A percentile compares a stretch with the other conserved stretches of the same genome.
Evolutionary conservation across 2,329 filamentous ascomycete species (phyloP).

Genomic region (Sphaerostilbella broomeana): DNA sequence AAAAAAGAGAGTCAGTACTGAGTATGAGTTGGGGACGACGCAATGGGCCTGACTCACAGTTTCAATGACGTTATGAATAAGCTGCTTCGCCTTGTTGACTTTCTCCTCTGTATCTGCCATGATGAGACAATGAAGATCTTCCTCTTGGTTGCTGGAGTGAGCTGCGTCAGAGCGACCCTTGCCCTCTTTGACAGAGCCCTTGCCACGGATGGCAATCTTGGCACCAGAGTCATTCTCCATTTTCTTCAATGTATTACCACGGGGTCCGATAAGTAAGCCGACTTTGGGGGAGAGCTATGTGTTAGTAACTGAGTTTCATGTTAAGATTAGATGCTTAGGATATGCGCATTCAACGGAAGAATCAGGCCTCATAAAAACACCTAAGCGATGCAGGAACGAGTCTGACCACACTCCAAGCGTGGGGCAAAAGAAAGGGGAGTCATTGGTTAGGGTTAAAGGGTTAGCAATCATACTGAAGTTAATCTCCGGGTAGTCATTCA

Average conservation of each 20-base stretch:
- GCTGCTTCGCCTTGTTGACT: conserved; percentile 97
- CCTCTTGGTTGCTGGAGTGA: conserved; percentile 99
- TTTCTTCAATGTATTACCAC: conserved; percentile 99
- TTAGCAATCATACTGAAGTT: conserved; percentile 99
- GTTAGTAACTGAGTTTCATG: conserved; percentile 63
- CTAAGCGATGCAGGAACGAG: conserved; percentile 26
- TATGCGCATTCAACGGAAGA: conserved; percentile 27
- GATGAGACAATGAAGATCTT: conserved; percentile 97
- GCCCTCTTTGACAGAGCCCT: conserved; percentile 99
- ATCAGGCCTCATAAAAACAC: conserved; percentile 28
- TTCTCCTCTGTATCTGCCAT: conserved; percentile 99
- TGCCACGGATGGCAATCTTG: conserved; percentile 99
- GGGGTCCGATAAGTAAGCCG: conserved; percentile 98
- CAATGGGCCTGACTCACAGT: conserved; percentile 59
- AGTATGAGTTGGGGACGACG: background rate
- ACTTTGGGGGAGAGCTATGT: conserved; percentile 89
- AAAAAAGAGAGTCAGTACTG: conserved; percentile 19
- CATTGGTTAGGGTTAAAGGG: conserved; percentile 74
- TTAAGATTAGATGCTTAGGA: conserved; percentile 29
- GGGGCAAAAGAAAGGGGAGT: conserved; percentile 29
- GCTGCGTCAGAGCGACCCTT: conserved; percentile 98
- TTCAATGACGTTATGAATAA: conserved; percentile 98
- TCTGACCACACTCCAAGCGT: conserved; percentile 41
- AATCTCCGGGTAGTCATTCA: conserved; percentile 99
- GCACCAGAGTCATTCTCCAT: conserved; percentile 97